phyloP scores from a whole-genome alignment of 352 stramenopile genomes.

The Phytopythium oedochilum region DNA sequence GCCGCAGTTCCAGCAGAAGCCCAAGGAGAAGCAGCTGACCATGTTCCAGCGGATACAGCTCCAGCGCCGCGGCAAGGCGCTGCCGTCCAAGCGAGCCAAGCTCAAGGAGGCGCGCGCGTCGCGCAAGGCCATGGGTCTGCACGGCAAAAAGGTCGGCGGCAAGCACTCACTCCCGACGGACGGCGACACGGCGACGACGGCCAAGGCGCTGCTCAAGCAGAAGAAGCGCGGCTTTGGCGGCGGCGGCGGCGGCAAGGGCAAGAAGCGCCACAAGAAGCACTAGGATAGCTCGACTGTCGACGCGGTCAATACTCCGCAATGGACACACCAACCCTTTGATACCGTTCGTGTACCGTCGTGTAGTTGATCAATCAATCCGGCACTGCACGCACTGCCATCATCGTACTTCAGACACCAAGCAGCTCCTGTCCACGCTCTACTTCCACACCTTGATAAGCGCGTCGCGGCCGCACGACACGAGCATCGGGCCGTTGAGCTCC shows the following conservation, averaged over 20 bases:
- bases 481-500: constrained; percentile 86
- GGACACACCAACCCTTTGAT: too few relatives aligned
- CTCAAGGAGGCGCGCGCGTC: constrained; percentile 69
- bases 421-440: constrained; percentile 31
- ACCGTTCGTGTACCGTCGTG: neutral
- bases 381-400: neutral
- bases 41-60: constrained; percentile 88
- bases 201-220: constrained; percentile 24
- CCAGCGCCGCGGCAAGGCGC: constrained; percentile 72
- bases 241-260: constrained; percentile 12
- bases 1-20: constrained; percentile 22
- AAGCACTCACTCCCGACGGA: constrained; percentile 24
- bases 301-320: neutral
- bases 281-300: constrained; percentile 5
- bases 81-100: constrained; percentile 82
- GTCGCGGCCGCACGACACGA: constrained; percentile 93
- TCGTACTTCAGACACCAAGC: neutral
- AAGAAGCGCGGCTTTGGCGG: constrained; percentile 22
- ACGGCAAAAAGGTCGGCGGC: constrained; percentile 37
- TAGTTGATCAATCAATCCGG: neutral
- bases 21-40: constrained; percentile 65
- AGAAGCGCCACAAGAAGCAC: constrained; percentile 39
- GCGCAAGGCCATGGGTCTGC: constrained; percentile 57
- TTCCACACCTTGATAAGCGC: constrained; percentile 97
- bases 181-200: constrained; percentile 16